Evolutionary conservation across 2,329 filamentous ascomycete genomes (phyloP), one percentile per base, ranked within the genome.

Genomic region (Claviceps quebecensis): DNA sequence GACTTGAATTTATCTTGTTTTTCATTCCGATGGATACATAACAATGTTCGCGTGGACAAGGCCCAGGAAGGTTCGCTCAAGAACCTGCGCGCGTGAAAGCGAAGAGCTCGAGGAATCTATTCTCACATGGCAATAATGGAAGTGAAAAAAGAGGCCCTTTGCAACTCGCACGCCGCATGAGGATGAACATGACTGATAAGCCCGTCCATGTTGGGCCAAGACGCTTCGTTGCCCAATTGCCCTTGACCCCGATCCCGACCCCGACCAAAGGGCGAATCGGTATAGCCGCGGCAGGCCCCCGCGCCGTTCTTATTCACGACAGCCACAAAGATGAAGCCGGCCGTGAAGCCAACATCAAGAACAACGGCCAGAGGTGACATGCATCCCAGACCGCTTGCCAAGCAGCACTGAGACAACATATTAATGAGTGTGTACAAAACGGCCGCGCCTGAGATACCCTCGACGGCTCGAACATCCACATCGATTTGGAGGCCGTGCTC

Each of bases 321-420:
- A 1, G 89, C 87, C 54, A 96, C 78, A 62, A 89, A 94, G 62
- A 94, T 78, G 72, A 93, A 93, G 53, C 74, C 80, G 41, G 77
- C 87, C 49, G 80, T 70, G 67, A 95, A 95, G 60, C 77, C 77
- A 50, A 93, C 60, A 61, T 96, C 87, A 47, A 96, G 72, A 23
- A 90, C 55, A 56, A 95, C 79, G 56, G 79, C 86, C 50, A 93
- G 56, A 61, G 83, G 74, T 3, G 86, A 85, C 54, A 89, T 84
- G 65, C 91, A 73, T 4, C 76, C 72, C 54, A 85, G 76, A 29
- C 88, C 88, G 38, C 29, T 11, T 4, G 86, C 87, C 5, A 95
- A 69, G 63, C 80, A 93, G 72, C 86, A 88, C 8, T 91, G 83
- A 39, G 94, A 70, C 36, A 93, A 57, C 14, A 87, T 70, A n/a